Conservation (phyloP, 192 early-diverging fungal genomes). For the Backusella liffmaniae region DNA sequence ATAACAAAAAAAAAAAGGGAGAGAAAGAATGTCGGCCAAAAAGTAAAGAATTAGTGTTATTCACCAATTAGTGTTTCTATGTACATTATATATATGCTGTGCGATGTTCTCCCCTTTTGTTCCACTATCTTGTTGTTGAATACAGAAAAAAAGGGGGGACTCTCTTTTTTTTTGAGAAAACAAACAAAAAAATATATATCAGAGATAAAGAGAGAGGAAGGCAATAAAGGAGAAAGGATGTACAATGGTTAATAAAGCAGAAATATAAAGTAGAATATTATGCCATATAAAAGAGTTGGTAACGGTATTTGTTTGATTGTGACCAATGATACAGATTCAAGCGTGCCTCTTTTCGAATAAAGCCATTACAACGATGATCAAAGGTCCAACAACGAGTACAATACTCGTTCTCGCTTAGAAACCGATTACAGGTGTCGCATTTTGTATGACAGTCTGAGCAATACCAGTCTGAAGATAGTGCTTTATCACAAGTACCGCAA, state of each 20-base stretch:
- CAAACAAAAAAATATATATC: not conserved
- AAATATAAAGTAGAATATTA: not conserved
- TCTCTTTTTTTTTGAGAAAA: not conserved
- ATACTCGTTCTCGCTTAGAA: slow-evolving; percentile 25
- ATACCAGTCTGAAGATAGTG: slow-evolving; percentile 31
- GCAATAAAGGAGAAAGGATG: not conserved
- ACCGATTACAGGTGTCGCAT: slow-evolving; percentile 35
- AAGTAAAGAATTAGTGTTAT: slow-evolving; percentile 6
- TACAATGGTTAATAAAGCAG: not conserved
- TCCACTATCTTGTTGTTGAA: not conserved
- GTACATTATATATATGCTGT: slow-evolving; percentile 11
- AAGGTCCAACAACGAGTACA: slow-evolving; percentile 37
- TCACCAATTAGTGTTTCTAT: slow-evolving; percentile 7
- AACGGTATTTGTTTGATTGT: not conserved
- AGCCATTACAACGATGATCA: slow-evolving; percentile 13
- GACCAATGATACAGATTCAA: not conserved
- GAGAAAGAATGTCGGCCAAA: slow-evolving; percentile 1
- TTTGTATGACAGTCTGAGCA: slow-evolving; percentile 35
- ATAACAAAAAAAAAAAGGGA: not conserved
- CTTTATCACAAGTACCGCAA: slow-evolving; percentile 32
- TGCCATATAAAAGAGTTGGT: not conserved
- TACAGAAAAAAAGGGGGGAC: not conserved
- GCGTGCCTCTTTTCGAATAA: not conserved
- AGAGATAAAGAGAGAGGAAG: not conserved
- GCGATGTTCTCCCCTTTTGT: slow-evolving; percentile 1